Evolutionary conservation across 257 asterid genomes (phyloP).

Genomic region (Scutellaria minor): DNA sequence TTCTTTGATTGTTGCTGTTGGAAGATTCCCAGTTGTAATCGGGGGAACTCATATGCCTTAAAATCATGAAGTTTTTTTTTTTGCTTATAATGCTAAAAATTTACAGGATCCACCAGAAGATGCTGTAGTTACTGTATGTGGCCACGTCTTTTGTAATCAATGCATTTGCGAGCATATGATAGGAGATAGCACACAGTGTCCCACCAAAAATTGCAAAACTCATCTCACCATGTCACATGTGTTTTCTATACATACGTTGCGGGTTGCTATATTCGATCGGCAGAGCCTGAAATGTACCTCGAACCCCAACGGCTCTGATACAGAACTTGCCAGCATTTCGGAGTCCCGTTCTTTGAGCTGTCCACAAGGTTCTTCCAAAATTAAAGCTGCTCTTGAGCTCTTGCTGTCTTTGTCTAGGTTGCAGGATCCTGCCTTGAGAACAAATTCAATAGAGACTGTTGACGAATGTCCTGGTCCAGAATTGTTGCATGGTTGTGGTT

Average conservation of each 20-base stretch:
- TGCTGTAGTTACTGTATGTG: conserved; percentile 87
- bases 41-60: neutral
- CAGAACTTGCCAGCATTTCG: conserved; percentile 42
- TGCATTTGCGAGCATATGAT: conserved; percentile 84
- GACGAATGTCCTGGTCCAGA: conserved; percentile 23
- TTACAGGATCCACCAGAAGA: conserved; percentile 99
- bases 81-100: conserved; percentile 29
- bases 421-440: conserved; percentile 35
- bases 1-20: conserved; percentile 3
- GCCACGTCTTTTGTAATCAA: conserved; percentile 94
- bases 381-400: conserved; percentile 80
- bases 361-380: conserved; percentile 82
- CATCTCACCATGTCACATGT: conserved; percentile 54
- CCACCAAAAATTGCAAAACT: conserved; percentile 70
- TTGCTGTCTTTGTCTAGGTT: conserved; percentile 60
- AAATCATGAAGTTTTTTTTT: neutral
- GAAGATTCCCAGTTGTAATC: conserved; percentile 6
- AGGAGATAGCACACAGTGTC: conserved; percentile 83
- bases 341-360: conserved; percentile 45
- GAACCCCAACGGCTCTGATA: conserved; percentile 42
- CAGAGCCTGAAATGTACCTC: conserved; percentile 37
- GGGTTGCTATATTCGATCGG: conserved; percentile 56
- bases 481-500: conserved; percentile 28
- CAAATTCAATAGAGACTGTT: conserved; percentile 1
- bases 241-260: conserved; percentile 63